Base-by-base conservation (phyloP, 176 grass and related monocot species). In the Oryza officinalis region DNA sequence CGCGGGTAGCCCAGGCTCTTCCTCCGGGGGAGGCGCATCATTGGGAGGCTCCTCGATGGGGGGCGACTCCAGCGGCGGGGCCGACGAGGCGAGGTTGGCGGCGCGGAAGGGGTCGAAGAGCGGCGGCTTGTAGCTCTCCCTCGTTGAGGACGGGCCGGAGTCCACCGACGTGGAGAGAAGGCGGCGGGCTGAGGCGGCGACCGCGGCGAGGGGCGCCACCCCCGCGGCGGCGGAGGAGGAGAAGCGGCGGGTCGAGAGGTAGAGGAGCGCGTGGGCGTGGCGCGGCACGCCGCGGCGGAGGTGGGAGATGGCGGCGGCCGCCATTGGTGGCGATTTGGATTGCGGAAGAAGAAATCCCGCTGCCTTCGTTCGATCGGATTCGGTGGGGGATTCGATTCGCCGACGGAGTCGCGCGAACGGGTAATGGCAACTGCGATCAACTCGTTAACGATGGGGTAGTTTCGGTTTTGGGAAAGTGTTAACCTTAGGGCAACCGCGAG, bases 61-160 rank as follows among this genome's bases (percentile, higher is more conserved):
- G 20, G 76, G 77, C n/a, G 78, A 77, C 63, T 94, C 87, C 10
- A 89, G 67, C 74, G 80, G 84, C 74, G 63, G 78, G 7, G 70
- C 65, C 38, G 82, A 75, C 8, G 87, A 33, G 30, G 89, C 50
- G 32, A 91, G 81, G 45, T 59, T 72, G 87, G 82, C 63, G 35
- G 63, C 65, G 71, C 85, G 74, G 85, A 84, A 85, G n/a, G 90
- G 68, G 64, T 94, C 87, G 81, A 89, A 89, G 77, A 65, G 77
- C 30, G 80, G 84, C 26, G 84, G 75, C 70, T 94, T 92, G 63
- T 82, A 77, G 67, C 22, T 65, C 20, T 86, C 83, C 67, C 83
- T 67, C 60, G 73, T 60, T 1, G 80, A 50, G 54, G 85, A 76
- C 46, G 80, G n/a, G 22, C 41, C 40, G 27, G 86, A 44, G 8